Evolutionary conservation across 305 asterid species (phyloP), one percentile per base, ranked within the genome.

Genomic region (Rubia balearica): DNA sequence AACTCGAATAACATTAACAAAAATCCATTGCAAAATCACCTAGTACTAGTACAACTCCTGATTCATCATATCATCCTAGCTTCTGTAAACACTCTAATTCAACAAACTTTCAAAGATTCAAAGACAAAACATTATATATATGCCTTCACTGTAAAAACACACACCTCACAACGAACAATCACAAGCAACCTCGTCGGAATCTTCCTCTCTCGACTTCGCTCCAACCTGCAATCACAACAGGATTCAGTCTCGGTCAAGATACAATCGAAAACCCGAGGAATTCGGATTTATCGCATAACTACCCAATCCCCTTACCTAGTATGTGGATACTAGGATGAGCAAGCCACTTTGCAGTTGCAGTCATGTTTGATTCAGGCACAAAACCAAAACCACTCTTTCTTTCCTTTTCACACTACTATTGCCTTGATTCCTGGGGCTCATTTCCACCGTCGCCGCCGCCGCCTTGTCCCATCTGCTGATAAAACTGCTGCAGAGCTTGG

Each of bases 401-500:
- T 57, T 19, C 59, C 21, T 56, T 56, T 5, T 8, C 65, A n/a
- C 17, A 6, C 13, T 36, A 36, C 77, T 75, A 75, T 65, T 79
- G 81, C 71, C 87, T 74, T 49, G 81, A 81, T 68, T 84, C 86
- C 70, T 85, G 84, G 10, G 89, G 83, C 49, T 81, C 81, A 59
- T 83, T 84, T 55, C 53, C 74, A 67, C 79, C 86, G 12, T 33
- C 77, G 7, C n/a, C 56, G 5, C 56, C 19, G n/a, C 53, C 63
- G 70, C 51, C 76, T 16, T 83, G 92, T 36, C 86, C 88, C 33
- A 81, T 85, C 3, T 30, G 1, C 2, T 30, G 36, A 30, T 30
- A 30, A 36, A 36, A 36, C 0, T 36, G 40, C 40, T 36, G 0
- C 40, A 36, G 40, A 36, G 40, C 6, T 3, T 36, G 40, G 3